phyloP scores from a whole-genome alignment of 768 basidiomycete genomes.

The Ramaria sp. region DNA sequence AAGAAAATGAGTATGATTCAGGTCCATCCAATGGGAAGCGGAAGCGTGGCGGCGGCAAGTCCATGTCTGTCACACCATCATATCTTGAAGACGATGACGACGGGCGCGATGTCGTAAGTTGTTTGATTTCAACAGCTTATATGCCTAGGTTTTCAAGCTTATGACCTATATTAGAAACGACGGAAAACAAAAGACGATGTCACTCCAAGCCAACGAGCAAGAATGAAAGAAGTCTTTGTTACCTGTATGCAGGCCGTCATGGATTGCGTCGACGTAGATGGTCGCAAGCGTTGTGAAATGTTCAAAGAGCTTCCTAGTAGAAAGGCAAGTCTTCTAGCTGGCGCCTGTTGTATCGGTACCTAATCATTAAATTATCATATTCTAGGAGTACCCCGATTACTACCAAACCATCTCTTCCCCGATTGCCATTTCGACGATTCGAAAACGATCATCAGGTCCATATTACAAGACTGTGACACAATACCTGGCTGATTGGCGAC shows the following conservation, averaged over 20 bases:
- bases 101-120: slow-evolving; percentile 52
- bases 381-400: slow-evolving; percentile 84
- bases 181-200: slow-evolving; percentile 68
- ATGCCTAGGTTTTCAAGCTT: slow-evolving; percentile 3
- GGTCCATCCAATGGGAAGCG: slow-evolving; percentile 48
- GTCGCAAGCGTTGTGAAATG: slow-evolving; percentile 74
- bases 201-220: slow-evolving; percentile 45
- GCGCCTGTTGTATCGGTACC: background rate
- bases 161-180: slow-evolving; percentile 50
- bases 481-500: slow-evolving; percentile 71
- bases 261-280: slow-evolving; percentile 58
- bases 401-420: slow-evolving; percentile 81
- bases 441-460: slow-evolving; percentile 56
- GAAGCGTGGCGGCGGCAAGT: slow-evolving; percentile 58
- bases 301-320: slow-evolving; percentile 82
- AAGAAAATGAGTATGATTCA: slow-evolving; percentile 25
- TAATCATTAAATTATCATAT: background rate
- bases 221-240: slow-evolving; percentile 76
- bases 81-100: slow-evolving; percentile 68
- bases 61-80: slow-evolving; percentile 69
- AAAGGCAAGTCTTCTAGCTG: slow-evolving; percentile 34
- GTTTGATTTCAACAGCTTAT: background rate
- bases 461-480: slow-evolving; percentile 66
- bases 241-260: slow-evolving; percentile 69
- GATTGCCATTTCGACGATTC: slow-evolving; percentile 80